Conservation (phyloP, 2,329 filamentous ascomycete species). For the Colletotrichum sp. region DNA sequence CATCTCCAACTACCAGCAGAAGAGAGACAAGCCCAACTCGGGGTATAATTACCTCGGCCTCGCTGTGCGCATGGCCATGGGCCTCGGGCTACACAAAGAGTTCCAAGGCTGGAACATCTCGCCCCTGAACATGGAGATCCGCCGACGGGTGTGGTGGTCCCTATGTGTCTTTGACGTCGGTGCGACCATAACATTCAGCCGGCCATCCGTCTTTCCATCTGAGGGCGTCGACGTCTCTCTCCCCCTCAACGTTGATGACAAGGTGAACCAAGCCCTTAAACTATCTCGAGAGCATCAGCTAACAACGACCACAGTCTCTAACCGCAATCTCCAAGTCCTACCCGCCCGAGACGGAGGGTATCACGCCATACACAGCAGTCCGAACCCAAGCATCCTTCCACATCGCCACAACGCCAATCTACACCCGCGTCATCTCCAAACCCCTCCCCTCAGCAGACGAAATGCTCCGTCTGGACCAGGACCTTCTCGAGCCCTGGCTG, state of each 20-base stretch:
- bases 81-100: slow-evolving; percentile 52
- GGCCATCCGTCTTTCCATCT: slow-evolving; percentile 30
- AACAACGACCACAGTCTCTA: slow-evolving; percentile 17
- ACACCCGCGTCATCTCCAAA: slow-evolving; percentile 48
- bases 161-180: slow-evolving; percentile 49
- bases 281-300: background rate
- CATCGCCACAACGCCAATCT: slow-evolving; percentile 47
- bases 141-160: slow-evolving; percentile 41
- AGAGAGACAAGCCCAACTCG: slow-evolving; percentile 54
- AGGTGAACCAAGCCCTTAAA: background rate
- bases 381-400: slow-evolving; percentile 49
- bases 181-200: slow-evolving; percentile 42
- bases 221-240: slow-evolving; percentile 30
- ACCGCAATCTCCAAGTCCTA: slow-evolving; percentile 37
- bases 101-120: slow-evolving; percentile 36
- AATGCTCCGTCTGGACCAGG: slow-evolving; percentile 43
- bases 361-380: slow-evolving; percentile 49
- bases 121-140: slow-evolving; percentile 35
- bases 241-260: slow-evolving; percentile 36
- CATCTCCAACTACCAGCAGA: slow-evolving; percentile 42
- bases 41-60: slow-evolving; percentile 55
- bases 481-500: slow-evolving; percentile 42
- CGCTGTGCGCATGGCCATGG: slow-evolving; percentile 53
- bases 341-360: slow-evolving; percentile 36
- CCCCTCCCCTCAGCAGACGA: slow-evolving; percentile 45